phyloP scores from a whole-genome alignment of 176 grass and related monocot genomes.

The Bonia amplexicaulis region DNA sequence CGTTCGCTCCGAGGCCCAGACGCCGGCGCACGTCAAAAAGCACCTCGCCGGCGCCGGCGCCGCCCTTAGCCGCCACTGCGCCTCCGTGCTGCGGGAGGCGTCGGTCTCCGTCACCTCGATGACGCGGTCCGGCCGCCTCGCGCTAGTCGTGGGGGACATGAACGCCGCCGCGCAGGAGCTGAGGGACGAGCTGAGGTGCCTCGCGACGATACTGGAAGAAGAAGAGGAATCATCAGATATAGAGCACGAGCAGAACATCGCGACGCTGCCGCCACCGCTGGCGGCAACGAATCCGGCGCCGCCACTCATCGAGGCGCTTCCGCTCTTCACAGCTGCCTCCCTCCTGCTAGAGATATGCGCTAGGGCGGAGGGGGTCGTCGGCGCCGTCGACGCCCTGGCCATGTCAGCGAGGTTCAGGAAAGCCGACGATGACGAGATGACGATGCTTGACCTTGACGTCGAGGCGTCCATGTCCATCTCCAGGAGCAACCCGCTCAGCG shows the following conservation, averaged over 20 bases:
- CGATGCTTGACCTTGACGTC: background rate
- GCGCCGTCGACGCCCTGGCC: conserved; percentile 22
- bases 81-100: conserved; percentile 5
- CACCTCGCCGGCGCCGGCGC: conserved; percentile 21
- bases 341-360: conserved; percentile 39
- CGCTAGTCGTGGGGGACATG: background rate
- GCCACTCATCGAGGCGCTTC: conserved; percentile 30
- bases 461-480: background rate
- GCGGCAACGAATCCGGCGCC: background rate
- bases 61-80: background rate
- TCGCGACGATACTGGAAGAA: conserved; percentile 12
- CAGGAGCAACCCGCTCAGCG: background rate
- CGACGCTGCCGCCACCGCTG: background rate
- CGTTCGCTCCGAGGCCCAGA: conserved; percentile 44
- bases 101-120: conserved; percentile 8
- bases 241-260: background rate
- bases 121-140: conserved; percentile 12
- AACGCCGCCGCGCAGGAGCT: conserved; percentile 14
- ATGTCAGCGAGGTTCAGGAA: conserved; percentile 25
- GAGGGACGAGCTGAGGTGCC: conserved; percentile 19
- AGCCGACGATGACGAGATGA: background rate
- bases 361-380: conserved; percentile 24
- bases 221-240: background rate
- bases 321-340: conserved; percentile 27
- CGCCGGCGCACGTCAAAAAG: conserved; percentile 9